Evolutionary conservation across 768 basidiomycete species (phyloP).

Genomic region (Russula abietina): DNA sequence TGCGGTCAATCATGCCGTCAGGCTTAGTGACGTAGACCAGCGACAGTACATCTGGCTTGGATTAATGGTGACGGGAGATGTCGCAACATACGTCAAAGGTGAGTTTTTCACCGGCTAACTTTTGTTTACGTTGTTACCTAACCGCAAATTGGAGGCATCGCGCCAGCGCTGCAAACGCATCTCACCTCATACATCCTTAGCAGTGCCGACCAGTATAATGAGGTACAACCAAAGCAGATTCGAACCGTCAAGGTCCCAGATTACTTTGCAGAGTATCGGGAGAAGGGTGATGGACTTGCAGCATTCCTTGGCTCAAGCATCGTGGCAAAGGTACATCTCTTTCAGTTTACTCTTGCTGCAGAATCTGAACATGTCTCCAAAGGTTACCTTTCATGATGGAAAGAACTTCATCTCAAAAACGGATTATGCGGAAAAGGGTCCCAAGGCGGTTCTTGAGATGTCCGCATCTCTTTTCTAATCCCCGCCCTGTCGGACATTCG

Average conservation of each 20-base stretch:
- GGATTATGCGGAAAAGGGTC: conserved; percentile 69
- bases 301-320: conserved; percentile 80
- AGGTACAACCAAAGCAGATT: conserved; percentile 63
- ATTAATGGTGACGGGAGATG: conserved; percentile 73
- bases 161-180: conserved; percentile 60
- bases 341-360: not conserved
- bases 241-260: conserved; percentile 69
- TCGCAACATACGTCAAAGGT: conserved; percentile 71
- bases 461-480: conserved; percentile 61
- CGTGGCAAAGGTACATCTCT: conserved; percentile 62
- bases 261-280: conserved; percentile 86
- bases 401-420: conserved; percentile 73
- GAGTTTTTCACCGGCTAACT: conserved; percentile 17
- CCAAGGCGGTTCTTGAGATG: conserved; percentile 70
- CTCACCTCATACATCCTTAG: conserved; percentile 56
- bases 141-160: conserved; percentile 30
- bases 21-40: conserved; percentile 54
- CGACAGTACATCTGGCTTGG: conserved; percentile 73
- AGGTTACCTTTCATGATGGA: conserved; percentile 76
- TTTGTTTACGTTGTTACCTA: conserved; percentile 12
- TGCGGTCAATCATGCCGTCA: conserved; percentile 58
- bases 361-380: conserved; percentile 7
- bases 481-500: not conserved
- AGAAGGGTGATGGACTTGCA: conserved; percentile 74
- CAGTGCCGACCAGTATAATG: conserved; percentile 57